phyloP scores from a whole-genome alignment of 2,329 filamentous ascomycete species.

The Aureobasidium subglaciale region DNA sequence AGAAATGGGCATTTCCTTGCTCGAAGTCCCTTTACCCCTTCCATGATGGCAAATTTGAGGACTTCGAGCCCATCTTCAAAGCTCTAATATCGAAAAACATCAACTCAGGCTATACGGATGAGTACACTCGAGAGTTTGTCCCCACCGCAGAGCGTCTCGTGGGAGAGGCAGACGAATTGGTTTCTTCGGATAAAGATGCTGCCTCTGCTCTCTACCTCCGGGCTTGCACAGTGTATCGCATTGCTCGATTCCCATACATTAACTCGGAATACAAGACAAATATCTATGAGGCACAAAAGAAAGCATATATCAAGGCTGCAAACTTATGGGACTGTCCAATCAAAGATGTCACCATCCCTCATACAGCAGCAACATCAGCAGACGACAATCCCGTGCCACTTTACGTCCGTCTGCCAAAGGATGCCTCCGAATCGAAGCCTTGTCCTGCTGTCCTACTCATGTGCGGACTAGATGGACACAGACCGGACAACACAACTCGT shows the following conservation, averaged over 20 bases:
- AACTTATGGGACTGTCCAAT: slow-evolving; percentile 31
- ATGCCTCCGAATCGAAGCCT: slow-evolving; percentile 26
- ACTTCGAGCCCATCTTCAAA: slow-evolving; percentile 34
- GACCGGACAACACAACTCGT: slow-evolving; percentile 55
- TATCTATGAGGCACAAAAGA: slow-evolving; percentile 31
- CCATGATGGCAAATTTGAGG: slow-evolving; percentile 31
- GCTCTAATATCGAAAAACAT: slow-evolving; percentile 30
- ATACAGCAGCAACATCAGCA: slow-evolving; percentile 28
- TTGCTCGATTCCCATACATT: slow-evolving; percentile 33
- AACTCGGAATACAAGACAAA: slow-evolving; percentile 28
- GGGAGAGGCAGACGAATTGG: slow-evolving; percentile 23
- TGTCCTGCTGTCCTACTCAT: slow-evolving; percentile 50
- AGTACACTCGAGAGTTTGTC: slow-evolving; percentile 32
- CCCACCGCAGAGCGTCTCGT: slow-evolving; percentile 28
- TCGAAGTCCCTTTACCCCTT: slow-evolving; percentile 27
- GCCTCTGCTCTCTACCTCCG: slow-evolving; percentile 30
- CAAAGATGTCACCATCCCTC: slow-evolving; percentile 33
- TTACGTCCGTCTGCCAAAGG: slow-evolving; percentile 31
- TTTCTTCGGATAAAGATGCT: slow-evolving; percentile 22
- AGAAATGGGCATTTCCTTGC: slow-evolving; percentile 32
- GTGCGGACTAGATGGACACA: slow-evolving; percentile 56
- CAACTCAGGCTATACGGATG: slow-evolving; percentile 32
- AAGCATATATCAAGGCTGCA: slow-evolving; percentile 31
- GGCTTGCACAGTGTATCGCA: slow-evolving; percentile 31
- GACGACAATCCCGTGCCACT: slow-evolving; percentile 33